Conservation (phyloP, 768 basidiomycete species). For the Daedaleopsis sinensis region DNA sequence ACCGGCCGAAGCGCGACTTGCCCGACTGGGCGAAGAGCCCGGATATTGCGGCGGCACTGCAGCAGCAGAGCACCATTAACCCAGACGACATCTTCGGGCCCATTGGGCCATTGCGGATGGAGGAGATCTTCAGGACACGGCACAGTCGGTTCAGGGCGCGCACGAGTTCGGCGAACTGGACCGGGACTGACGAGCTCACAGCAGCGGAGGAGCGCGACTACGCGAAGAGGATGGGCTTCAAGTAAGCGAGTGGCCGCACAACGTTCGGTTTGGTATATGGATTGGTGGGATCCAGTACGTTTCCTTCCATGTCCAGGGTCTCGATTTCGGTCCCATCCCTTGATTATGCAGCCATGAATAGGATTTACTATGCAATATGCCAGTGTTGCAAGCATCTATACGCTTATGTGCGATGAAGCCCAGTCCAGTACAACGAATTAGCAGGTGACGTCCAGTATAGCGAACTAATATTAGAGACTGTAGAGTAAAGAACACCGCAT, state of each 20-base stretch:
- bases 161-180: conserved; percentile 96
- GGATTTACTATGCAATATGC: too few species aligned
- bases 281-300: not conserved
- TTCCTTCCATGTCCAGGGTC: too few species aligned
- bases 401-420: not conserved
- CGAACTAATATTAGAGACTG: not conserved
- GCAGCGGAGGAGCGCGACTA: conserved; percentile 85
- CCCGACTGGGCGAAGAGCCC: conserved; percentile 94
- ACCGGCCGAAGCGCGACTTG: conserved; percentile 68
- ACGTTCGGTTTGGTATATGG: not conserved
- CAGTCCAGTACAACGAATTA: not conserved
- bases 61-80: conserved; percentile 83
- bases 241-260: conserved; percentile 32
- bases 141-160: conserved; percentile 85
- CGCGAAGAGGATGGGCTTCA: conserved; percentile 88
- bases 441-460: not conserved
- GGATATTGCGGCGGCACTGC: conserved; percentile 75
- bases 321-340: too few species aligned
- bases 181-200: conserved; percentile 87
- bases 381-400: too few species aligned
- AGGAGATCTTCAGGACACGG: conserved; percentile 84
- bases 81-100: conserved; percentile 92
- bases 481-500: not conserved
- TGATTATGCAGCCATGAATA: too few species aligned
- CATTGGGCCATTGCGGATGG: conserved; percentile 86